phyloP scores from a whole-genome alignment of 768 basidiomycete species.

The Polyporus arcularius region DNA sequence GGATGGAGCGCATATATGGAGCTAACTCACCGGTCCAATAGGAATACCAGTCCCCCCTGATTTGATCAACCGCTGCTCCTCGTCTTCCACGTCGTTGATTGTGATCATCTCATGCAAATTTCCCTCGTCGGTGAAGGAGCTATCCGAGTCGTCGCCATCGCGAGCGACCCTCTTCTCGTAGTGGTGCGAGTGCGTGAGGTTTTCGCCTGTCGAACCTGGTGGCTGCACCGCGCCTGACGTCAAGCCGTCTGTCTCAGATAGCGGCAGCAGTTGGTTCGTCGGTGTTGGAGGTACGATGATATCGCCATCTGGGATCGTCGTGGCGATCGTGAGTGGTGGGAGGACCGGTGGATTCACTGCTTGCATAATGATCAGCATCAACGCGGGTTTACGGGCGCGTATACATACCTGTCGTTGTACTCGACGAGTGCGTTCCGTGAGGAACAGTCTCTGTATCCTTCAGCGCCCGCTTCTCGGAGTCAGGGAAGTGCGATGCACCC shows the following conservation, averaged over 20 bases:
- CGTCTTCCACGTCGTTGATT: slow-evolving; percentile 74
- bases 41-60: slow-evolving; percentile 96
- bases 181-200: slow-evolving; percentile 16
- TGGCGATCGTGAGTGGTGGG: slow-evolving; percentile 23
- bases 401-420: slow-evolving; percentile 23
- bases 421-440: slow-evolving; percentile 23
- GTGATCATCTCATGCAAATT: slow-evolving; percentile 55
- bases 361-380: slow-evolving; percentile 1
- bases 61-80: slow-evolving; percentile 86
- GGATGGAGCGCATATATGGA: not conserved
- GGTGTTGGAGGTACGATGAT: slow-evolving; percentile 52
- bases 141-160: slow-evolving; percentile 58
- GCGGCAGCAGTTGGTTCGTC: slow-evolving; percentile 47
- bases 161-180: slow-evolving; percentile 39
- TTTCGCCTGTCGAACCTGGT: slow-evolving; percentile 74
- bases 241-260: slow-evolving; percentile 82
- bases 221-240: slow-evolving; percentile 92
- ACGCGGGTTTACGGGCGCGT: not conserved
- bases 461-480: slow-evolving; percentile 24
- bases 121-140: slow-evolving; percentile 64
- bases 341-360: slow-evolving; percentile 14
- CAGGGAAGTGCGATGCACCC: slow-evolving; percentile 32
- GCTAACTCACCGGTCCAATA: slow-evolving; percentile 75
- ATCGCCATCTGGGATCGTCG: slow-evolving; percentile 39
- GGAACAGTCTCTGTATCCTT: slow-evolving; percentile 19